Evolutionary conservation across 2,329 filamentous ascomycete species (phyloP).

Genomic region (Tolypocladium nubicola): DNA sequence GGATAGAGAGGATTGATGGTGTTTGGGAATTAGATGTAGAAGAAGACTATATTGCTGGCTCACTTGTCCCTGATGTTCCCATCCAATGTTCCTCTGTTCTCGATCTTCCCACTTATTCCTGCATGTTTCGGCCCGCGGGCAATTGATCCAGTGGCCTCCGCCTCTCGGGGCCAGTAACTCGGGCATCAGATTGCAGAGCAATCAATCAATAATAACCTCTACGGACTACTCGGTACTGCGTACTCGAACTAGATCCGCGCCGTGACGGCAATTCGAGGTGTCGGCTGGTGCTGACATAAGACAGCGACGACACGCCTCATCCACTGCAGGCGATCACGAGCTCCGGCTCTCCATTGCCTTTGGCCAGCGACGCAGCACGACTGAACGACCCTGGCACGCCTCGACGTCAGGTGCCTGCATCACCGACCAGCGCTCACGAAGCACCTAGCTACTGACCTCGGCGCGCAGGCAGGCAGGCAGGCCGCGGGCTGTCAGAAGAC

Average conservation of each 20-base stretch:
- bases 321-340: conserved; percentile 1
- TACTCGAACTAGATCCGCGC: neutral
- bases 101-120: neutral
- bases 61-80: neutral
- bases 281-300: neutral
- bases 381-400: neutral
- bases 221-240: too few species aligned
- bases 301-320: neutral
- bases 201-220: neutral
- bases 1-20: neutral
- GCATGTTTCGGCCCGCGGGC: too few species aligned
- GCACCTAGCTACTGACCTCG: neutral
- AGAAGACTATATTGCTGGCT: neutral
- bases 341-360: conserved; percentile 1
- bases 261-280: neutral
- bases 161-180: neutral
- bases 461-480: neutral
- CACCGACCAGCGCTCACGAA: neutral
- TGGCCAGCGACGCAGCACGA: neutral
- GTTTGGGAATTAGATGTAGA: neutral
- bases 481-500: neutral
- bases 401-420: conserved; percentile 8
- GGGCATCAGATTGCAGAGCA: neutral
- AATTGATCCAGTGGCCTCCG: neutral
- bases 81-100: too few species aligned